Conservation (phyloP, 176 grass and related monocot species). For the Eremochloa ophiuroides region DNA sequence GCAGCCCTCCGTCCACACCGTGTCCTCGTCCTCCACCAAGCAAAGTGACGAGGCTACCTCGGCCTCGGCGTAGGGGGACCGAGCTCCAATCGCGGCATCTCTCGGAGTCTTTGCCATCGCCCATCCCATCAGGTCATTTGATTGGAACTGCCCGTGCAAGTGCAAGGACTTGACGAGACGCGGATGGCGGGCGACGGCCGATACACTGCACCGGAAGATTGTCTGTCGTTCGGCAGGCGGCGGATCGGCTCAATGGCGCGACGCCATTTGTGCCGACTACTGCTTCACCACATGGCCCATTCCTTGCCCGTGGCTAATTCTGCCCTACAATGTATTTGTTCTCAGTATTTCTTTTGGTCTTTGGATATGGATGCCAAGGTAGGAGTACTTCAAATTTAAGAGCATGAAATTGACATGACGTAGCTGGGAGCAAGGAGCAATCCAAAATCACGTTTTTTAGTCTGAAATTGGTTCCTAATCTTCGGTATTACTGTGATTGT, state of each 20-base stretch:
- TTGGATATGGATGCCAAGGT: neutral
- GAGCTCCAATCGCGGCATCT: neutral
- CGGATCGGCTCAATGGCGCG: neutral
- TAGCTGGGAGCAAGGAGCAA: neutral
- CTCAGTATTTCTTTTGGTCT: neutral
- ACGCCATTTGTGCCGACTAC: conserved; percentile 18
- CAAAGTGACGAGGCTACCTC: neutral
- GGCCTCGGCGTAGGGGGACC: neutral
- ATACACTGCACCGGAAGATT: neutral
- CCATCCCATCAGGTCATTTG: neutral
- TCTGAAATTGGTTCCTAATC: neutral
- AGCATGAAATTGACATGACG: neutral
- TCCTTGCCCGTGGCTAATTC: neutral
- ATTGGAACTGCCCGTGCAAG: neutral
- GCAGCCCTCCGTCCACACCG: neutral
- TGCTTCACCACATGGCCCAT: neutral
- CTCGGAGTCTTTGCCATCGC: neutral
- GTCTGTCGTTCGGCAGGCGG: neutral
- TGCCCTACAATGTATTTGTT: neutral
- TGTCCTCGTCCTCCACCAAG: neutral
- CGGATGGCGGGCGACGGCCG: neutral
- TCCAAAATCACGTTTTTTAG: neutral
- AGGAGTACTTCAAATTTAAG: neutral
- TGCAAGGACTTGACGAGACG: conserved; percentile 6
- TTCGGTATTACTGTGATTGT: neutral